phyloP scores from a whole-genome alignment of 495 filamentous ascomycete species.

The Penicillium verhagenii region DNA sequence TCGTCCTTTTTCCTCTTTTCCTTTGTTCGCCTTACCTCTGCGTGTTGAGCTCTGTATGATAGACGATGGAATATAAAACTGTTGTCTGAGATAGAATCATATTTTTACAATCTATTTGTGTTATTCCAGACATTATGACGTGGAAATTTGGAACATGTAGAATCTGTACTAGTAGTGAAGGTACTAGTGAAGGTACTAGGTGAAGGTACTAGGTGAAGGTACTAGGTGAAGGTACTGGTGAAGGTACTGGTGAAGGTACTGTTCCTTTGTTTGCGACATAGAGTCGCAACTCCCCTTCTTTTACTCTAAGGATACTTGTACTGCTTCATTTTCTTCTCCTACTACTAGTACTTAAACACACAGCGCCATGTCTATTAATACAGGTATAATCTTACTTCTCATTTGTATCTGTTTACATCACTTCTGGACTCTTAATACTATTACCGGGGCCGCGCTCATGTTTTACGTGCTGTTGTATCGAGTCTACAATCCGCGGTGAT shows the following conservation, averaged over 20 bases:
- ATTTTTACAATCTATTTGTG: constrained; percentile 19
- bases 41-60: constrained; percentile 53
- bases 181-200: too few species aligned
- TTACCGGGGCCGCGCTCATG: not conserved
- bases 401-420: not conserved
- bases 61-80: constrained; percentile 55
- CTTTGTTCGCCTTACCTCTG: constrained; percentile 28
- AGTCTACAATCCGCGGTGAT: not conserved
- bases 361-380: not conserved
- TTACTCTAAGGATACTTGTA: too few species aligned
- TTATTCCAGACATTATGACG: not conserved
- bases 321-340: not conserved
- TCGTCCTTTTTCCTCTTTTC: constrained; percentile 32
- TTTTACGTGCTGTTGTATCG: not conserved
- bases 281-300: too few species aligned
- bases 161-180: too few species aligned
- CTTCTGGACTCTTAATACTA: not conserved
- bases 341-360: not conserved
- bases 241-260: too few species aligned
- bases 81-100: constrained; percentile 45
- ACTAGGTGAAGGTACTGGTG: too few species aligned
- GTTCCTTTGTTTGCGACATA: not conserved
- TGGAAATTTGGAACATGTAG: not conserved
- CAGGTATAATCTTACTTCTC: not conserved
- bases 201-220: too few species aligned